A percentile compares a stretch with the other conserved stretches of the same genome.
Evolutionary conservation across 2,329 filamentous ascomycete species (phyloP).

Genomic region (Nakataea oryzae): DNA sequence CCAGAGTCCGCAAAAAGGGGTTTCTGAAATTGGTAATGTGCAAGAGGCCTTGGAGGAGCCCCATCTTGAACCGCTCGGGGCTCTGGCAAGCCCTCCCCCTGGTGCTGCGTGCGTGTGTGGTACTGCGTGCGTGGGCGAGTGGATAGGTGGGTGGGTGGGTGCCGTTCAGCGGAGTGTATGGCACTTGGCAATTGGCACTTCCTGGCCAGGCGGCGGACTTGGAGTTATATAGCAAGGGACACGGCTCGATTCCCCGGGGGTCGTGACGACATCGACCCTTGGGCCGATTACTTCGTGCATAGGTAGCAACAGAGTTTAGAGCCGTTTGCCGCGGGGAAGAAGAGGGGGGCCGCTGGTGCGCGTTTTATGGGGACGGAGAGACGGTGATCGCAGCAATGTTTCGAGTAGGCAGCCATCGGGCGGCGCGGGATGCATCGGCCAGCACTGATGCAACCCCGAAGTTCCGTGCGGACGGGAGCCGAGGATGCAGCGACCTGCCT

Average conservation of each 20-base stretch:
- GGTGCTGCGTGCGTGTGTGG: background rate
- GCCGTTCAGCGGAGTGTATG: too few species aligned
- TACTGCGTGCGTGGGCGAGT: background rate
- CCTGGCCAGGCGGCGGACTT: background rate
- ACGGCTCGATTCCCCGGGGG: too few species aligned
- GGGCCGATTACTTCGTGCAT: background rate
- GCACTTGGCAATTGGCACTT: too few species aligned
- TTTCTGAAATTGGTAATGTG: constrained; percentile 49
- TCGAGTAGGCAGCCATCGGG: background rate
- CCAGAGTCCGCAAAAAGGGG: constrained; percentile 50
- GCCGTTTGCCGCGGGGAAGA: too few species aligned
- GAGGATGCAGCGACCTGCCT: too few species aligned
- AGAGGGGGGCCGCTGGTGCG: too few species aligned
- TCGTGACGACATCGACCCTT: background rate
- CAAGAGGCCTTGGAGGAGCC: constrained; percentile 36
- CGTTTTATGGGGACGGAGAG: background rate
- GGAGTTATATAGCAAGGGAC: background rate
- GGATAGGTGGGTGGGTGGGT: too few species aligned
- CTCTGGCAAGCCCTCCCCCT: background rate
- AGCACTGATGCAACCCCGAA: background rate
- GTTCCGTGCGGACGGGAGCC: too few species aligned
- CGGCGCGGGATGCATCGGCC: background rate
- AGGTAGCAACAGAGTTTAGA: background rate
- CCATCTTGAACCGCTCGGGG: constrained; percentile 13
- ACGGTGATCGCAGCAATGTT: background rate